Evolutionary conservation across 2,329 filamentous ascomycete species (phyloP), one percentile per base, ranked within the genome.

Genomic region (Apiospora arundinis): DNA sequence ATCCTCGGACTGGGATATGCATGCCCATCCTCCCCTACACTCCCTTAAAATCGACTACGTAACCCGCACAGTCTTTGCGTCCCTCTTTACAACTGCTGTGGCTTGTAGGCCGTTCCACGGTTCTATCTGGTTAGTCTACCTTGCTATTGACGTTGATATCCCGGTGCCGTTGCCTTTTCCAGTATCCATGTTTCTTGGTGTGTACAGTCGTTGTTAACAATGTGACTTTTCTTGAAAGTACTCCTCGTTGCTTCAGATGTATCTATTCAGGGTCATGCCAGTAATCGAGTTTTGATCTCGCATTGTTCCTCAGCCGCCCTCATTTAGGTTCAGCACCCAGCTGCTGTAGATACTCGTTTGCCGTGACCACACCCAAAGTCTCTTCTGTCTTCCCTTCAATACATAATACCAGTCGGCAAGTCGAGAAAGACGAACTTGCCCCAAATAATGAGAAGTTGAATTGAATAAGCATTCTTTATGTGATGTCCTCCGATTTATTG

Each of bases 401-500:
- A n/a, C 9, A 56, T 21, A 8, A 21, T 32, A 32, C 32, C 32
- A 32, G 32, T 45, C 42, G 16, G 21, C 8, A 40, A 5, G 4
- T 9, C 8, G n/a, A 40, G 1, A 14, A 5, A 12, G 6, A 37
- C 2, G 3, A 14, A 2, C 21, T 23, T 1, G 8, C 9, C 11
- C 32, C 9, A 0, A n/a, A 2, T 12, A 11, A n/a, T 14, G 2
- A 14, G 18, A 14, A 23, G 0, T n/a, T 2, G 12, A 40, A 1
- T 5, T 14, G 18, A 11, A 9, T 14, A 23, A n/a, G n/a, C 2
- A 14, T n/a, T 6, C 16, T 45, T 12, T 16, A 1, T 52, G 3
- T 5, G 2, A 16, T 28, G 23, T 11, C 4, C 14, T 52, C 12
- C 16, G 23, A 32, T 2, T 9, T 56, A 14, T 3, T 18, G 25